Conservation (phyloP, 305 asterid genomes). For the Fraxinus sp. region DNA sequence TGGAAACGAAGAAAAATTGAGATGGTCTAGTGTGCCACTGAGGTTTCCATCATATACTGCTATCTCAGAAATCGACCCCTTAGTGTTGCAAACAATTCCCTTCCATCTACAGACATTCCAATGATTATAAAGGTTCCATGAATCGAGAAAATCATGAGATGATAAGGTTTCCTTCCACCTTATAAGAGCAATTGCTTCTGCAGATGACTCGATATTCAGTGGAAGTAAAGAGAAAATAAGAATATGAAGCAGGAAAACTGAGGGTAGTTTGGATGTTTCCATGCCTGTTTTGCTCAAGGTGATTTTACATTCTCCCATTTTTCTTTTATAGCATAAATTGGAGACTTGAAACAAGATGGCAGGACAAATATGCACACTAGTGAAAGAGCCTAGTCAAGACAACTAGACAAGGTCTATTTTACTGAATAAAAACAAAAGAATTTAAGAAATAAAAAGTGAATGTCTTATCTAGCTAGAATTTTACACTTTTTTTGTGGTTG, state of each 20-base stretch:
- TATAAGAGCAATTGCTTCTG: neutral
- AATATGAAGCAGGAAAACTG: neutral
- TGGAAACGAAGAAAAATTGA: neutral
- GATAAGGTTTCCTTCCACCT: neutral
- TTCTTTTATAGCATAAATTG: no score
- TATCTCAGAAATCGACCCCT: neutral
- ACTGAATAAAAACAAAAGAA: no score
- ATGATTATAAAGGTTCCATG: neutral
- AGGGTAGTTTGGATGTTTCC: no score
- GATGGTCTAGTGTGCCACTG: neutral
- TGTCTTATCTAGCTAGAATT: no score
- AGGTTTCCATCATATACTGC: neutral
- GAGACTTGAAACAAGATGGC: neutral
- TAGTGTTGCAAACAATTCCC: neutral
- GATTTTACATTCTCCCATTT: no score
- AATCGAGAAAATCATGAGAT: neutral
- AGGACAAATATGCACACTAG: no score
- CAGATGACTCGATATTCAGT: neutral
- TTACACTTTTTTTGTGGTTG: no score
- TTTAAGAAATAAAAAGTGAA: no score
- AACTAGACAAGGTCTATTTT: no score
- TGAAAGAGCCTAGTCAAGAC: no score
- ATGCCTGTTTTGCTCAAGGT: no score
- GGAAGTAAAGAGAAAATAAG: neutral
- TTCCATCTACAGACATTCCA: neutral